These are phyloP conservation scores for Daldinia bambusicola DNA, from an alignment of 495 filamentous ascomycete species.

Conservation along the genomic window DNA sequence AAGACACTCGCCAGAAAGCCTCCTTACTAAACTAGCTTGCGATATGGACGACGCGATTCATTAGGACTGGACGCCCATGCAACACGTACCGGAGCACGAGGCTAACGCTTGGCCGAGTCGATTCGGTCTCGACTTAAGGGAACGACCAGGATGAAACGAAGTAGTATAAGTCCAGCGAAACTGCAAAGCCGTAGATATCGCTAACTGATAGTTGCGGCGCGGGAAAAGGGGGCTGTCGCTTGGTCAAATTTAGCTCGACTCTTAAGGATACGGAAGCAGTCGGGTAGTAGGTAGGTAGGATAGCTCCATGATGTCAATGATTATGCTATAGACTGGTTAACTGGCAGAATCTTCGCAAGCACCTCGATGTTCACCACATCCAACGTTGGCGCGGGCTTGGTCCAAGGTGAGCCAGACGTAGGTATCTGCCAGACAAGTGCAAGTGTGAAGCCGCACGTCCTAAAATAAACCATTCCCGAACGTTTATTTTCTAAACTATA, in stretches of 20 bases:
- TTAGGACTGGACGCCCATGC: neutral
- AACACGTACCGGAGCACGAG: neutral
- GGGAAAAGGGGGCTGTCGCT: neutral
- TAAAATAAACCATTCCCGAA: neutral
- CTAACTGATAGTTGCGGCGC: neutral
- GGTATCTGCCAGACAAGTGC: neutral
- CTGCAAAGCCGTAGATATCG: no score
- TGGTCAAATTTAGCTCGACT: neutral
- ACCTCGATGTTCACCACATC: neutral
- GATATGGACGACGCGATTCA: neutral
- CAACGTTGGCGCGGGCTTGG: neutral
- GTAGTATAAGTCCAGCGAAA: no score
- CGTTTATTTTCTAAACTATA: neutral
- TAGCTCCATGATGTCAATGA: neutral
- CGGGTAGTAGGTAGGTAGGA: no score
- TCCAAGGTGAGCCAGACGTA: neutral
- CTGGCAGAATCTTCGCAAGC: neutral
- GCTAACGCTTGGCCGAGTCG: neutral
- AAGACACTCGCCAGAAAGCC: neutral
- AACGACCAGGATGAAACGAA: neutral
- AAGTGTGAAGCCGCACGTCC: no score
- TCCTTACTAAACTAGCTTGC: neutral
- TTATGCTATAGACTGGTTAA: neutral
- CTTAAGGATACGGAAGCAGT: no score
- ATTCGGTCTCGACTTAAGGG: neutral